Evolutionary conservation across 2,329 filamentous ascomycete species (phyloP).

Genomic region (Neobulgaria alba): DNA sequence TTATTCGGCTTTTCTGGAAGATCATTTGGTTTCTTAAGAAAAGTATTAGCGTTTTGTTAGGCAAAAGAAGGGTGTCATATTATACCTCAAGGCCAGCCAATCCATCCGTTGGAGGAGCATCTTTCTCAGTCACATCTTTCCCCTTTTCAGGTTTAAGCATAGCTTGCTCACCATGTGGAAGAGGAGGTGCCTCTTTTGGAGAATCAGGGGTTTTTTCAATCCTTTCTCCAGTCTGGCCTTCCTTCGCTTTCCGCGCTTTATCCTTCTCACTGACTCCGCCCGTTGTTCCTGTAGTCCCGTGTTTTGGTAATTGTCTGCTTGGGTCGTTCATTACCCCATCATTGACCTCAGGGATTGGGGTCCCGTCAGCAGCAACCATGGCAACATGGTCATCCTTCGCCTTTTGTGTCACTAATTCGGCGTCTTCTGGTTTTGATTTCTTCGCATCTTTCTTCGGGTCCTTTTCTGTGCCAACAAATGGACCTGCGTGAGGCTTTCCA

Average conservation of each 20-base stretch:
- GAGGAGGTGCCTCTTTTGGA: conserved; percentile 75
- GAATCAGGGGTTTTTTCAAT: conserved; percentile 68
- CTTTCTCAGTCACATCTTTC: conserved; percentile 32
- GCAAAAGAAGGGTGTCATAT: neutral
- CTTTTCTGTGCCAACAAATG: conserved; percentile 55
- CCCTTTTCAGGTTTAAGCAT: conserved; percentile 42
- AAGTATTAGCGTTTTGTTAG: conserved; percentile 20
- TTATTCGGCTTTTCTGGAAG: conserved; percentile 73
- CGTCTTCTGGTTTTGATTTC: conserved; percentile 28
- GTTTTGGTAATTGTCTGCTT: conserved; percentile 63
- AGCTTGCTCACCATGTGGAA: conserved; percentile 73
- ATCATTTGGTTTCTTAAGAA: conserved; percentile 67
- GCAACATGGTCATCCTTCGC: conserved; percentile 24
- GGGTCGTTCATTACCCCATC: conserved; percentile 93
- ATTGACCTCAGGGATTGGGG: conserved; percentile 53
- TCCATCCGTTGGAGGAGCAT: conserved; percentile 20
- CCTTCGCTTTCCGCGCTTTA: conserved; percentile 62
- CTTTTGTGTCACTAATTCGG: conserved; percentile 25
- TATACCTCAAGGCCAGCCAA: conserved; percentile 48
- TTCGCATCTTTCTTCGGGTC: conserved; percentile 38
- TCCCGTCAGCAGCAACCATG: conserved; percentile 46
- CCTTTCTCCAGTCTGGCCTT: conserved; percentile 56
- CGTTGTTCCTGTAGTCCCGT: conserved; percentile 81
- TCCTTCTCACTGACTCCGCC: conserved; percentile 84
- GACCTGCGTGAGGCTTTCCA: conserved; percentile 86